These are phyloP conservation scores for Phyllostachys edulis DNA, from an alignment of 176 grass and related monocot species.

Conservation along the genomic window DNA sequence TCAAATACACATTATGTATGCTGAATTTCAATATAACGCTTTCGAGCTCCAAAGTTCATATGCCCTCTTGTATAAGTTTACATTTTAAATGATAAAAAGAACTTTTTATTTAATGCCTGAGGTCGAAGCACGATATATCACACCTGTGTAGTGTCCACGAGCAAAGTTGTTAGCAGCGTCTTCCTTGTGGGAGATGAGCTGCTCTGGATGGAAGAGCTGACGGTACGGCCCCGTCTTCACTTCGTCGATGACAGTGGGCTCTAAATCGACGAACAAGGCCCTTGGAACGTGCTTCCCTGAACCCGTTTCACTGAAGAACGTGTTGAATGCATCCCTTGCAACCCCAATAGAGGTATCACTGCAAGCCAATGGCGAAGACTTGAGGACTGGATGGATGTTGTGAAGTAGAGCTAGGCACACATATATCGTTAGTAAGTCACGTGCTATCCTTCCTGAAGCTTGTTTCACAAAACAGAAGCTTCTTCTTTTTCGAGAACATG, in stretches of 20 bases:
- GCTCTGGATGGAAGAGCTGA: conserved; percentile 77
- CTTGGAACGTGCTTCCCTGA: conserved; percentile 75
- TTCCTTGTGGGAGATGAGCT: conserved; percentile 85
- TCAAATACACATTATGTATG: neutral
- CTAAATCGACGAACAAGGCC: conserved; percentile 72
- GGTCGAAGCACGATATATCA: neutral
- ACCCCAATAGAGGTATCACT: conserved; percentile 62
- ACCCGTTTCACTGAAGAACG: conserved; percentile 81
- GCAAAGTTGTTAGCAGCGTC: conserved; percentile 85
- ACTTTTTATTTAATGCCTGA: neutral
- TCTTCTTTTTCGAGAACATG: neutral
- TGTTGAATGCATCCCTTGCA: conserved; percentile 79
- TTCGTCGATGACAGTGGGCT: conserved; percentile 73
- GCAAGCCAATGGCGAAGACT: conserved; percentile 12
- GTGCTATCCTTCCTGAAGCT: neutral
- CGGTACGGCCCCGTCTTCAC: conserved; percentile 65
- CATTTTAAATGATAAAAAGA: neutral
- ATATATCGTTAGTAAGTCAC: neutral
- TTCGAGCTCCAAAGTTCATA: no score
- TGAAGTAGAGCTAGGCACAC: conserved; percentile 8
- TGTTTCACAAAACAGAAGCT: neutral
- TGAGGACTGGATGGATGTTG: neutral
- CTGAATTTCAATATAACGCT: no score
- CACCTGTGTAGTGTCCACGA: conserved; percentile 79
- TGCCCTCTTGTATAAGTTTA: neutral